Evolutionary conservation across 2,329 filamentous ascomycete genomes (phyloP), one percentile per base, ranked within the genome.

Genomic region (Aureobasidium melanogenum): DNA sequence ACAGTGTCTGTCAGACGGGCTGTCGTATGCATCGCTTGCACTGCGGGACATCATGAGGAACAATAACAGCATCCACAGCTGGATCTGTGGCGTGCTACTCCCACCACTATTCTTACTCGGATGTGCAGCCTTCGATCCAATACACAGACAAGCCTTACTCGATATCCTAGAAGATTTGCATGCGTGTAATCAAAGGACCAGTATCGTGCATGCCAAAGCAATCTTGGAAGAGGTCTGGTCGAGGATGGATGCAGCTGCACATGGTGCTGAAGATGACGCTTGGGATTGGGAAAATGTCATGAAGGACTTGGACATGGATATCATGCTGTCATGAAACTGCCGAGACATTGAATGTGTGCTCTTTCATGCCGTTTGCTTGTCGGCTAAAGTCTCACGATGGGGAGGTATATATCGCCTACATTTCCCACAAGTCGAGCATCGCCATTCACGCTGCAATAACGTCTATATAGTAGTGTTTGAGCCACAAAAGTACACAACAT

Each of bases 211-310:
- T 59, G 82, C 83, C 3, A 76, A 80, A 63, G 76, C 76, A 61
- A 79, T 85, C 9, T 82, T 86, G 19, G 73, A 80, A 60, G 77
- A 75, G 62, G 76, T 86, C 22, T 86, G 83, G 83, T 75, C 78
- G 62, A 73, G 83, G 59, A 86, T 86, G 83, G 83, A 85, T 65
- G 74, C 44, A 30, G 44, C 72, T 19, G 77, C 76, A 0, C 24
- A 61, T n/a, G 80, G 80, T 55, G 76, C 79, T 62, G 79, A 83
- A 61, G 81, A 83, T 62, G 81, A 79, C 60, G 56, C 44, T 15
- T 86, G 83, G 83, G 83, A 86, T 69, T 86, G 82, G 82, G 83
- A 86, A 71, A 80, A 74, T 63, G 82, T 85, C 62, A 83, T 85
- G 64, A 73, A 77, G 51, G 75, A 77, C 54, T 80, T 82, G 73